These are phyloP conservation scores for Tolypocladium amazonense DNA, from an alignment of 2,329 filamentous ascomycete species.

Conservation along the genomic window DNA sequence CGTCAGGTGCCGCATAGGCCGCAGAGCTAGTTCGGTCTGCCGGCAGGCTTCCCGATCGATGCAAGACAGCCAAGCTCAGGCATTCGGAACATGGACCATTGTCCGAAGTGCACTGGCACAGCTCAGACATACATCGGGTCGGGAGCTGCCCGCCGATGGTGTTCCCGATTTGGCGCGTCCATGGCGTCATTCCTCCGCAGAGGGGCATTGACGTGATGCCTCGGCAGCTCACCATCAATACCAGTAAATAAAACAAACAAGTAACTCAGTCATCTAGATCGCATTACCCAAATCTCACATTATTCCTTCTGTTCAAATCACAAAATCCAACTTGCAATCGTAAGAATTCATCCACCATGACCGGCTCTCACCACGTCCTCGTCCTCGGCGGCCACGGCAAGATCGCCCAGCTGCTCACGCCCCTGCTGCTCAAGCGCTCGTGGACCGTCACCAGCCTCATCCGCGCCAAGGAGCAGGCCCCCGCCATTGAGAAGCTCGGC, in stretches of 20 bases:
- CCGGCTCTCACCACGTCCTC: conserved; percentile 43
- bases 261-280: not conserved
- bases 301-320: not conserved
- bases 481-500: conserved; percentile 51
- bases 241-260: not conserved
- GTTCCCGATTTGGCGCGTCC: not conserved
- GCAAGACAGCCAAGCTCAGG: not conserved
- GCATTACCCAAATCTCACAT: not conserved
- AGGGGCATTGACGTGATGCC: not conserved
- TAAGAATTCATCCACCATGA: conserved; percentile 12
- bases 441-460: conserved; percentile 75
- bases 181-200: not conserved
- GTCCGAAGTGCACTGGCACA: not conserved
- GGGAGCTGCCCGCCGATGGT: not conserved
- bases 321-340: not conserved
- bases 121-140: not conserved
- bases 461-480: conserved; percentile 57
- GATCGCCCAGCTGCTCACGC: conserved; percentile 63
- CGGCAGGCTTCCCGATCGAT: not conserved
- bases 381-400: conserved; percentile 77
- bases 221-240: not conserved
- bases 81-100: not conserved
- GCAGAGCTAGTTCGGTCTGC: not conserved
- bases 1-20: not conserved
- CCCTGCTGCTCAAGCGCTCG: conserved; percentile 59